phyloP scores from a whole-genome alignment of 176 grass and related monocot genomes.

The Areca catechu region DNA sequence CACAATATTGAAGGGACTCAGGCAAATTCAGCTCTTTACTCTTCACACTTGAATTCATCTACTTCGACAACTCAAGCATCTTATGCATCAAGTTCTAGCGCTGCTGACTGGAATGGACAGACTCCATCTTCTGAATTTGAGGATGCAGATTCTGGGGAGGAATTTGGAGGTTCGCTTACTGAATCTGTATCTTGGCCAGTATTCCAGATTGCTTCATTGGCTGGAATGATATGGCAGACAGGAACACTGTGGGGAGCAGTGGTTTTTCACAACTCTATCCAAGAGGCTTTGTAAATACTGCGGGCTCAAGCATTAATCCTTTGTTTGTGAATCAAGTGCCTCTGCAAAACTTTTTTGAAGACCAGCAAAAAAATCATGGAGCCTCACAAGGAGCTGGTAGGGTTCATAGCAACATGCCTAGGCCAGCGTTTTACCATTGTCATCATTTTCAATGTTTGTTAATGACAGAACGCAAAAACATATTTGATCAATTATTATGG shows the following conservation, averaged over 20 bases:
- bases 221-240: not conserved
- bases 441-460: too few relatives aligned
- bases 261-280: not conserved
- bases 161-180: constrained; percentile 2
- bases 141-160: constrained; percentile 18
- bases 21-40: not conserved
- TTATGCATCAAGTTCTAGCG: constrained; percentile 1
- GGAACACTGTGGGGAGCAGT: not conserved
- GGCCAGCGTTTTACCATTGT: not conserved
- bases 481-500: too few relatives aligned
- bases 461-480: too few relatives aligned
- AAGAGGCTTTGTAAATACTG: not conserved
- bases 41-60: not conserved
- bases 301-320: constrained; percentile 1
- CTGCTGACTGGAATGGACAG: constrained; percentile 6
- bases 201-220: constrained; percentile 5
- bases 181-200: constrained; percentile 9
- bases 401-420: not conserved
- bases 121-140: constrained; percentile 19
- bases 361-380: constrained; percentile 3
- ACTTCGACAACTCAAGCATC: constrained; percentile 1
- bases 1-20: not conserved
- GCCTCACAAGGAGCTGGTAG: constrained; percentile 2
- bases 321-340: constrained; percentile 2
- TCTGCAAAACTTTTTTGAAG: constrained; percentile 1